Percentiles rank a stretch among this genome's conserved stretches.
These are phyloP conservation scores for Fusarium sarcochroum DNA, from an alignment of 2,329 filamentous ascomycete genomes.

Conservation along the genomic window DNA sequence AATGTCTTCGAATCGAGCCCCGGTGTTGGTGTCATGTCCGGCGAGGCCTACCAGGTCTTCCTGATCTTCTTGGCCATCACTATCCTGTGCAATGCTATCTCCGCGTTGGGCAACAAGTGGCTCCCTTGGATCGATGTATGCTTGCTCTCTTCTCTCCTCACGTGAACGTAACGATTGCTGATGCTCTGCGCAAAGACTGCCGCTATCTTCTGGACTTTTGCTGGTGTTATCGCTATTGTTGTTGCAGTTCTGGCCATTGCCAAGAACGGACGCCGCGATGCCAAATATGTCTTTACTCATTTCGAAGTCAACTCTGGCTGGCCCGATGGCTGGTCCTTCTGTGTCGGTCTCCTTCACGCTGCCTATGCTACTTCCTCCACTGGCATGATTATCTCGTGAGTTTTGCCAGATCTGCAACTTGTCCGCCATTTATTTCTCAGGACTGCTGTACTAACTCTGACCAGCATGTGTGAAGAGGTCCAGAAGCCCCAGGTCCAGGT, in stretches of 20 bases:
- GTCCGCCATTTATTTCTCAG: neutral
- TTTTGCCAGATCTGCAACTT: constrained; percentile 27
- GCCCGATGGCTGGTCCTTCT: constrained; percentile 79
- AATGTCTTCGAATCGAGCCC: constrained; percentile 66
- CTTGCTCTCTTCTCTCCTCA: neutral
- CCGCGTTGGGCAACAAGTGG: constrained; percentile 75
- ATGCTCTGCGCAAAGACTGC: constrained; percentile 66
- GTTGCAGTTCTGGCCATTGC: constrained; percentile 75
- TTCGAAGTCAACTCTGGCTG: constrained; percentile 80
- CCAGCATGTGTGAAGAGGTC: constrained; percentile 81
- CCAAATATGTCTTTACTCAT: constrained; percentile 74
- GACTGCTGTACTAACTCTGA: constrained; percentile 20
- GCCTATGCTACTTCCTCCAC: constrained; percentile 82
- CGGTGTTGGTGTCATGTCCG: constrained; percentile 61
- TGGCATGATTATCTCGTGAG: constrained; percentile 84
- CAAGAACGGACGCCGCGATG: constrained; percentile 75
- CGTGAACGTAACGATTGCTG: constrained; percentile 13
- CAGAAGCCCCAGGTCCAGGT: constrained; percentile 75
- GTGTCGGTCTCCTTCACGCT: constrained; percentile 78
- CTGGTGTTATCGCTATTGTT: constrained; percentile 75
- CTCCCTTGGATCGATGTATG: constrained; percentile 79
- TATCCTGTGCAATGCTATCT: constrained; percentile 74
- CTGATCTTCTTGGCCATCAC: constrained; percentile 80
- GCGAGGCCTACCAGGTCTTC: constrained; percentile 75
- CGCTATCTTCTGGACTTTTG: constrained; percentile 82